A percentile compares a stretch with the other conserved stretches of the same genome.
Conservation (phyloP, 2,329 filamentous ascomycete genomes). For the Emericellopsis atlantica region DNA sequence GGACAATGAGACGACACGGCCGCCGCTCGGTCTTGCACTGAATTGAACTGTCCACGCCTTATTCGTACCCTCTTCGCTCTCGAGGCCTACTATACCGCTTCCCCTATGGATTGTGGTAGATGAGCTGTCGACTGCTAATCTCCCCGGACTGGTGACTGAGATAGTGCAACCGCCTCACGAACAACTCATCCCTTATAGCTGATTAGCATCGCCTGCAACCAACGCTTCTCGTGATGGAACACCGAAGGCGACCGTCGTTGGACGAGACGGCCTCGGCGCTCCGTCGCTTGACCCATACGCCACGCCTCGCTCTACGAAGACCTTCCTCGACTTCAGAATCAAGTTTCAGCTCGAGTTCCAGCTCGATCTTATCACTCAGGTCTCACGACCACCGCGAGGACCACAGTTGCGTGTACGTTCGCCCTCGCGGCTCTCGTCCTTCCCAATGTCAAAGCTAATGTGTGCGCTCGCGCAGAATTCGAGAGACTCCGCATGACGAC, state of each 20-base stretch:
- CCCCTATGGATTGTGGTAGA: too few species aligned
- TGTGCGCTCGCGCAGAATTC: constrained; percentile 19
- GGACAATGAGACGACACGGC: too few species aligned
- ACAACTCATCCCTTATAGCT: too few species aligned
- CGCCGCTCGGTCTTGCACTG: too few species aligned
- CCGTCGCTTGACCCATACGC: constrained; percentile 5
- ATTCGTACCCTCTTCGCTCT: too few species aligned
- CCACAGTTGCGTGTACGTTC: constrained; percentile 6
- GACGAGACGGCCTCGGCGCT: constrained; percentile 6
- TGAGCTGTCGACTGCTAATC: too few species aligned
- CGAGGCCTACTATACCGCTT: too few species aligned
- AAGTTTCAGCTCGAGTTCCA: not conserved
- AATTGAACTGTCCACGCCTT: too few species aligned
- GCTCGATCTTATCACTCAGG: constrained; percentile 3
- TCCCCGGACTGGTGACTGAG: too few species aligned
- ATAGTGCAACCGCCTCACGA: too few species aligned
- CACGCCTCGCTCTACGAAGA: constrained; percentile 5
- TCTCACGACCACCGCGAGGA: constrained; percentile 5
- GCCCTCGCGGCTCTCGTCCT: not conserved
- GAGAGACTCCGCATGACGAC: constrained; percentile 30
- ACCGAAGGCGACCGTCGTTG: constrained; percentile 4
- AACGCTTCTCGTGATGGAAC: constrained; percentile 4
- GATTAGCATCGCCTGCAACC: not conserved
- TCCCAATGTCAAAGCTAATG: not conserved
- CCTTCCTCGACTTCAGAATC: not conserved